Evolutionary conservation across 108 stramenopile species (phyloP), one percentile per base, ranked within the genome.

Genomic region (Nitzschia putrida): DNA sequence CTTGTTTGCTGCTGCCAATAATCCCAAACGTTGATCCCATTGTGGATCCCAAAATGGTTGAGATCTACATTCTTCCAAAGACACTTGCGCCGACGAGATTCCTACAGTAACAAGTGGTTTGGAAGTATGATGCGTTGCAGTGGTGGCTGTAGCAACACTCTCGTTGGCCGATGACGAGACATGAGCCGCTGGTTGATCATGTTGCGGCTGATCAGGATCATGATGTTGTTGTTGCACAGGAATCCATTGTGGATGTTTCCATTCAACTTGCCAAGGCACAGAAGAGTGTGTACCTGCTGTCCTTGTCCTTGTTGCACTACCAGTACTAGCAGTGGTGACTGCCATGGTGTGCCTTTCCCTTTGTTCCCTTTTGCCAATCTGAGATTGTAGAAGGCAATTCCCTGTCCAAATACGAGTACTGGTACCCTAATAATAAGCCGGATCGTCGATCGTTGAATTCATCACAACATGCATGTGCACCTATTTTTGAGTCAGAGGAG

Each of bases 241-340:
- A 39, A 14, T 44, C 67, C 67, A 68, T 42, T 24, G 38, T 13
- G 67, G 67, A 44, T 56, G 26, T 14, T 68, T 68, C 67, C 67
- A 68, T 37, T 55, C 39, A 0, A 68, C 67, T 68, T 68, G 67
- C 67, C 67, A 68, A 22, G 67, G 67, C 45, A 56, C 44, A 3
- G 47, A 18, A 2, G 47, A 18, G 6, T 16, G 47, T 49, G 18
- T 4, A 49, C n/a, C 47, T 49, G 47, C 47, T 16, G 6, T 18
- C 14, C 3, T 2, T 49, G 47, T 49, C 47, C 14, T 6, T 49
- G 47, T 49, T 2, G 47, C 6, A 4, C 4, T 49, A 49, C 3
- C 4, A 3, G 29, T 49, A 18, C 3, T 18, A 4, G 47, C 47
- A 49, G 47, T 18, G 3, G 47, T 49, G n/a, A 2, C n/a, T 49